A percentile compares a stretch with the other conserved stretches of the same genome.
Evolutionary conservation across 1,139 yeast genomes (phyloP).

Genomic region (Saccharomycopsis hybrid): DNA sequence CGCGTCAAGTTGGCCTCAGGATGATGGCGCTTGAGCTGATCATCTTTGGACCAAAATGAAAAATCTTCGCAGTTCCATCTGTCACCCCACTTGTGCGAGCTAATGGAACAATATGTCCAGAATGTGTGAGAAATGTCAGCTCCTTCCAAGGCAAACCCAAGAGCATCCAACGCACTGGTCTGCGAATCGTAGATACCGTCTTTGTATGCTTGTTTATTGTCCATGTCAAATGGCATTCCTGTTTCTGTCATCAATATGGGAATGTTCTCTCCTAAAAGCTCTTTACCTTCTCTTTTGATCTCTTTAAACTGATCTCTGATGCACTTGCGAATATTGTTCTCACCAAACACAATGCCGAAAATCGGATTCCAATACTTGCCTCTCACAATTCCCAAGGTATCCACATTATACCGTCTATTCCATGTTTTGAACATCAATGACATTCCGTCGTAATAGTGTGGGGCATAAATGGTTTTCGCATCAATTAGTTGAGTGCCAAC

Average conservation of each 20-base stretch:
- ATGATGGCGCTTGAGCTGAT: constrained; percentile 25
- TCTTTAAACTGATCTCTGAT: constrained; percentile 59
- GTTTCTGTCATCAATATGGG: constrained; percentile 85
- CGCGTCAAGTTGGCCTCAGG: neutral
- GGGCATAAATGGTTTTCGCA: constrained; percentile 62
- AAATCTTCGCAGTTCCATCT: constrained; percentile 91
- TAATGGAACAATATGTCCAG: constrained; percentile 77
- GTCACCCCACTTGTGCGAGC: constrained; percentile 81
- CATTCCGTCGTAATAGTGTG: constrained; percentile 92
- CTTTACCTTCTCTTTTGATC: constrained; percentile 56
- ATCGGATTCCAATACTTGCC: constrained; percentile 69
- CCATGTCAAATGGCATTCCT: constrained; percentile 98
- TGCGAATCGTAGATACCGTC: constrained; percentile 66
- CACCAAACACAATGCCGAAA: constrained; percentile 76
- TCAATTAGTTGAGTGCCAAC: constrained; percentile 50
- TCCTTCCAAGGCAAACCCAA: constrained; percentile 71
- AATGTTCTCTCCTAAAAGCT: constrained; percentile 46
- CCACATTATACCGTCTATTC: constrained; percentile 74
- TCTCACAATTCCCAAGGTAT: constrained; percentile 85
- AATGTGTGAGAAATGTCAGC: constrained; percentile 65
- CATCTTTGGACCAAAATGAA: constrained; percentile 77
- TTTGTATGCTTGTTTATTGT: constrained; percentile 58
- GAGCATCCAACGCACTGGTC: constrained; percentile 77
- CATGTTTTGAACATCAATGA: constrained; percentile 84
- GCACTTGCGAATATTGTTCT: constrained; percentile 65